Evolutionary conservation across 768 basidiomycete genomes (phyloP).

Genomic region (Naganishia antarctica): DNA sequence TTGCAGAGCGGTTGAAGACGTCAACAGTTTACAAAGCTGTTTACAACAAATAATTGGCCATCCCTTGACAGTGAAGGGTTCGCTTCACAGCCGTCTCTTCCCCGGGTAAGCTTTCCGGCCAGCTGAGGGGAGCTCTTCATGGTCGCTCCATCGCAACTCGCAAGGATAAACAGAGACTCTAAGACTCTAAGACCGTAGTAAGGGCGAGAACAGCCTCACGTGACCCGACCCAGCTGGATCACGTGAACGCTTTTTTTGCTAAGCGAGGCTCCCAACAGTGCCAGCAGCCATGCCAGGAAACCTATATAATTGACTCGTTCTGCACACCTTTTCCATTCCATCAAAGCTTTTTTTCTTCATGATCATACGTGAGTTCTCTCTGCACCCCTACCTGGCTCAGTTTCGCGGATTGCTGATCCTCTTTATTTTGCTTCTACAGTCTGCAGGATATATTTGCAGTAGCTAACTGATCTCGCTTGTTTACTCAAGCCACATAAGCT

Average conservation of each 20-base stretch:
- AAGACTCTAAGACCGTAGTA: not conserved
- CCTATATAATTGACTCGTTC: not conserved
- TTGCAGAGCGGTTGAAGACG: too few relatives aligned
- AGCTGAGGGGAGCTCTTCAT: too few relatives aligned
- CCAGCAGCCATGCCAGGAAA: not conserved
- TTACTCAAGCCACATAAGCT: constrained; percentile 33
- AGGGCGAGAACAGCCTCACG: not conserved
- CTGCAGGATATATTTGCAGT: constrained; percentile 35
- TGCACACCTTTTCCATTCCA: not conserved
- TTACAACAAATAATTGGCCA: too few relatives aligned
- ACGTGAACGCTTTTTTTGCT: constrained; percentile 5
- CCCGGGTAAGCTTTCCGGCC: too few relatives aligned
- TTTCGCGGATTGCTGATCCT: not conserved
- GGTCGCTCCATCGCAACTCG: too few relatives aligned
- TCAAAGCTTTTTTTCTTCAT: constrained; percentile 28
- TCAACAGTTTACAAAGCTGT: too few relatives aligned
- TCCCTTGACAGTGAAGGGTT: too few relatives aligned
- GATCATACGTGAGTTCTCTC: constrained; percentile 32
- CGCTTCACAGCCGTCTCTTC: not conserved
- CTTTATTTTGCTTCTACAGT: constrained; percentile 23
- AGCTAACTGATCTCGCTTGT: constrained; percentile 35
- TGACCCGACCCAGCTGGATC: not conserved
- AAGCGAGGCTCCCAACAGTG: constrained; percentile 7
- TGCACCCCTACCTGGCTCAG: not conserved
- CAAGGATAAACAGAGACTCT: too few relatives aligned